Conservation (phyloP, 2,329 filamentous ascomycete genomes). For the Xylaria sp. region DNA sequence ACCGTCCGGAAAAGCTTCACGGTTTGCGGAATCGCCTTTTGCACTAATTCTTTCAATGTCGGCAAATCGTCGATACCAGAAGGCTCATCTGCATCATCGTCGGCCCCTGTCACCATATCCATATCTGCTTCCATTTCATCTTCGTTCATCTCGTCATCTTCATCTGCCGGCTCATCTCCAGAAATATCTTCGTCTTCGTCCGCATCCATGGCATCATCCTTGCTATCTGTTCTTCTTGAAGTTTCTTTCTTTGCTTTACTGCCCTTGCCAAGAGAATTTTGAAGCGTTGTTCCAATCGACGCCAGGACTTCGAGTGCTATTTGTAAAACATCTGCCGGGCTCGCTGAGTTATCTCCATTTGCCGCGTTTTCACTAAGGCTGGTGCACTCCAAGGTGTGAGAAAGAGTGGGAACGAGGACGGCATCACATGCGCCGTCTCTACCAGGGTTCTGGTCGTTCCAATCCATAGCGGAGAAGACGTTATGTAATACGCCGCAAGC, state of each 20-base stretch:
- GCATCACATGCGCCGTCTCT: slow-evolving; percentile 62
- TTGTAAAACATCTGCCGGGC: slow-evolving; percentile 59
- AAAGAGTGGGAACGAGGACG: slow-evolving; percentile 58
- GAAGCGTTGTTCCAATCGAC: slow-evolving; percentile 70
- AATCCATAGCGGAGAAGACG: slow-evolving; percentile 64
- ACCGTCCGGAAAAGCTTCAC: slow-evolving; percentile 56
- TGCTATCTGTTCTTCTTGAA: slow-evolving; percentile 54
- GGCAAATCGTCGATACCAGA: slow-evolving; percentile 62
- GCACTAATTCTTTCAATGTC: slow-evolving; percentile 61
- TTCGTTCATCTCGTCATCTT: slow-evolving; percentile 64
- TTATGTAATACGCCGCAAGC: slow-evolving; percentile 72
- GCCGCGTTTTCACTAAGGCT: slow-evolving; percentile 43
- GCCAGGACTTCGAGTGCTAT: slow-evolving; percentile 71
- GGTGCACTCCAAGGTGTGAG: slow-evolving; percentile 52
- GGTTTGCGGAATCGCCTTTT: slow-evolving; percentile 59
- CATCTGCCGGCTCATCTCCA: slow-evolving; percentile 51
- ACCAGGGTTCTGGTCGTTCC: slow-evolving; percentile 62
- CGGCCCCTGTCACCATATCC: slow-evolving; percentile 68
- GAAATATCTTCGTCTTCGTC: slow-evolving; percentile 52
- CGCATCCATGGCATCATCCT: slow-evolving; percentile 52
- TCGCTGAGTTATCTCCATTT: slow-evolving; percentile 54
- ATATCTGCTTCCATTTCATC: slow-evolving; percentile 72
- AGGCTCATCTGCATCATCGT: slow-evolving; percentile 56
- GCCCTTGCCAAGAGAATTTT: slow-evolving; percentile 60
- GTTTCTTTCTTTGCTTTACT: slow-evolving; percentile 51